Percentiles rank a stretch among this genome's conserved stretches.
Evolutionary conservation across 805 yeast species (phyloP).

Genomic region (Saccharomycopsis olivae): DNA sequence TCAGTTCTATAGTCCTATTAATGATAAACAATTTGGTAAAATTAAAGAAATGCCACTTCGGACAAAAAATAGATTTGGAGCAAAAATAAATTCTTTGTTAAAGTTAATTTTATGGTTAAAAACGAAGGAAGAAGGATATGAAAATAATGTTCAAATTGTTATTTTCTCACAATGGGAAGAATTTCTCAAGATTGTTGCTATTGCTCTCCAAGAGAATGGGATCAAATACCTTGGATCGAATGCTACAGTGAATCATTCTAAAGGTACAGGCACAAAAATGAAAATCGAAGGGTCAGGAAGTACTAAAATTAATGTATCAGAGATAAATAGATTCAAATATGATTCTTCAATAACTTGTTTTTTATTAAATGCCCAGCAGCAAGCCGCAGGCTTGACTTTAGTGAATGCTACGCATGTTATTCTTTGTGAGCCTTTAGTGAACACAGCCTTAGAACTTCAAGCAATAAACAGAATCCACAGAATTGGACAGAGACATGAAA

Average conservation of each 20-base stretch:
- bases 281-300: conserved; percentile 16
- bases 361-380: conserved; percentile 71
- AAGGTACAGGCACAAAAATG: too few species aligned
- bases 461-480: conserved; percentile 89
- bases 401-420: conserved; percentile 90
- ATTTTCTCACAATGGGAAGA: conserved; percentile 86
- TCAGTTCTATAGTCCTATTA: conserved; percentile 27
- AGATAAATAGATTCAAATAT: conserved; percentile 50
- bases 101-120: conserved; percentile 60
- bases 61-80: conserved; percentile 48
- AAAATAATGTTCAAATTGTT: conserved; percentile 59
- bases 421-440: conserved; percentile 85
- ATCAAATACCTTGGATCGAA: conserved; percentile 46
- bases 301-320: conserved; percentile 22
- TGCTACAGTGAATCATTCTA: neutral
- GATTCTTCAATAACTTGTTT: conserved; percentile 67
- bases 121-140: conserved; percentile 30
- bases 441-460: conserved; percentile 78
- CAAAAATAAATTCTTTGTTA: conserved; percentile 78
- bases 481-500: conserved; percentile 74
- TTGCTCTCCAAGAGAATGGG: conserved; percentile 51
- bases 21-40: conserved; percentile 30
- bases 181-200: conserved; percentile 53
- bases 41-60: conserved; percentile 33
- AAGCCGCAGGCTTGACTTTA: conserved; percentile 84